Conservation (phyloP, 305 asterid species). For the Caryopteris hybrid region DNA sequence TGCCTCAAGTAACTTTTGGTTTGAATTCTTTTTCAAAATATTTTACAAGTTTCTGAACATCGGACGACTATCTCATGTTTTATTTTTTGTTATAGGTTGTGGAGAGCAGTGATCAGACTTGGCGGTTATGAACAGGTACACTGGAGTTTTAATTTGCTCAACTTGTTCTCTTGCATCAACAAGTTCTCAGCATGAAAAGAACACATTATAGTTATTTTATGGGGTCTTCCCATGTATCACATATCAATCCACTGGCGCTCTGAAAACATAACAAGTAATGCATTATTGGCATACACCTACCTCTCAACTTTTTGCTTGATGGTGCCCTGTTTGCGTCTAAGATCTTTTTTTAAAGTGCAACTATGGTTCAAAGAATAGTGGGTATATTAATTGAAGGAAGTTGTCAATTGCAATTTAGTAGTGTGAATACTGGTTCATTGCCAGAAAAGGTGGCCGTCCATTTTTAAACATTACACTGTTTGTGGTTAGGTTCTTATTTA, state of each 20-base stretch:
- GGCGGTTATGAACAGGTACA: conserved; percentile 93
- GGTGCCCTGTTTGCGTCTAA: too few species aligned
- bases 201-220: not conserved
- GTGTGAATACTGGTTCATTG: not conserved
- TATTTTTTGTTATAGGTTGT: conserved; percentile 44
- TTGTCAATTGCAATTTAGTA: not conserved
- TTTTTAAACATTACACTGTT: not conserved
- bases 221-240: not conserved
- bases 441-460: not conserved
- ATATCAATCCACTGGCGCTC: not conserved
- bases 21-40: not conserved
- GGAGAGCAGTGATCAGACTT: conserved; percentile 90
- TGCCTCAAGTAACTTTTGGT: conserved; percentile 64
- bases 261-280: not conserved
- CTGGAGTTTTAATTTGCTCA: conserved; percentile 8
- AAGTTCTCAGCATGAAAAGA: conserved; percentile 1
- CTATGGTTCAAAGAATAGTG: not conserved
- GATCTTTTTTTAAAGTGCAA: not conserved
- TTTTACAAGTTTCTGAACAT: not conserved
- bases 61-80: not conserved
- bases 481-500: not conserved
- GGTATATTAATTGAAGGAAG: not conserved
- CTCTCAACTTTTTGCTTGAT: not conserved
- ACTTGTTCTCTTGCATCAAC: not conserved
- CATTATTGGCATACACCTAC: not conserved